phyloP scores from a whole-genome alignment of 164 flowering plant genomes.

The Magnolia officinalis region DNA sequence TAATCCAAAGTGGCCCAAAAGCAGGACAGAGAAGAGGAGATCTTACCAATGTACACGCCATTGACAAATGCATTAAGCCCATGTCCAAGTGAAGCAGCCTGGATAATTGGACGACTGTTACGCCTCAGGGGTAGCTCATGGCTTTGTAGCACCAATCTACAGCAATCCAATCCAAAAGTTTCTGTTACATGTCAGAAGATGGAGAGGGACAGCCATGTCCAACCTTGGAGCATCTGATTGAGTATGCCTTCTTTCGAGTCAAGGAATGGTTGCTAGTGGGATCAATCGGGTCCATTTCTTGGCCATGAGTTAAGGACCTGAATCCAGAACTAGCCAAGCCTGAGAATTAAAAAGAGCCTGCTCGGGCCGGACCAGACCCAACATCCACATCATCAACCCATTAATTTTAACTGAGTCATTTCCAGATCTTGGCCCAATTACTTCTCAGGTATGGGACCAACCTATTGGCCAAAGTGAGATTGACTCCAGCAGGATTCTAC shows the following conservation, averaged over 20 bases:
- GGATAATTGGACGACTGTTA: conserved; percentile 48
- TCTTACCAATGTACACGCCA: conserved; percentile 61
- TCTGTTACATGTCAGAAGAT: not conserved
- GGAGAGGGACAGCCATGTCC: not conserved
- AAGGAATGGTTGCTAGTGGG: no score
- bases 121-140: conserved; percentile 49
- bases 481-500: no score
- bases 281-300: not conserved
- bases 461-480: no score
- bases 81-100: conserved; percentile 73
- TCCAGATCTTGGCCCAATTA: no score
- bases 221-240: not conserved
- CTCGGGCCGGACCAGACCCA: no score
- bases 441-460: no score
- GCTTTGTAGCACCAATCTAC: conserved; percentile 42
- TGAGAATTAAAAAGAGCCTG: no score
- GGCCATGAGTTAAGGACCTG: not conserved
- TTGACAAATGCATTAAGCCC: conserved; percentile 68
- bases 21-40: not conserved
- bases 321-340: no score
- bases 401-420: no score
- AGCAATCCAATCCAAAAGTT: not conserved
- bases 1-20: not conserved
- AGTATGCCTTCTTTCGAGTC: no score
- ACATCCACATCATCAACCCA: no score